Evolutionary conservation across 2,329 filamentous ascomycete genomes (phyloP).

Genomic region (Magnaporthiopsis incrustans): DNA sequence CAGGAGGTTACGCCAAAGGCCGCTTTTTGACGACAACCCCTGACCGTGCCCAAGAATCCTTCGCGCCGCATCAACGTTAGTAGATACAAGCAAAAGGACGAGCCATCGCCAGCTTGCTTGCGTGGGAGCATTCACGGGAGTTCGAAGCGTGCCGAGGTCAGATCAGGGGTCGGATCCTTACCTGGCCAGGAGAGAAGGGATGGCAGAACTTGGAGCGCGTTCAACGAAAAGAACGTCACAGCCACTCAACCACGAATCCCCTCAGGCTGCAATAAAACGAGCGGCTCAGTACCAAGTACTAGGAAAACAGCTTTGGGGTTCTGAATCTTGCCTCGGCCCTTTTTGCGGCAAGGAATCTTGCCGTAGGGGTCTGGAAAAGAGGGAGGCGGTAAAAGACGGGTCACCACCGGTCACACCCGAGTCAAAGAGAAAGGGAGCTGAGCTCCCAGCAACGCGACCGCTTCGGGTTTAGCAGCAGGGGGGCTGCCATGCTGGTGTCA

Average conservation of each 20-base stretch:
- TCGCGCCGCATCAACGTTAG: neutral
- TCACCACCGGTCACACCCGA: neutral
- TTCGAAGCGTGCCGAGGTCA: conserved; percentile 8
- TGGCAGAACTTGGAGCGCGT: neutral
- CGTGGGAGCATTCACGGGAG: neutral
- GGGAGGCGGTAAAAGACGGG: neutral
- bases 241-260: neutral
- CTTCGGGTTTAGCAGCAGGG: neutral
- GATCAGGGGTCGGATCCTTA: conserved; percentile 21
- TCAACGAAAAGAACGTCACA: neutral
- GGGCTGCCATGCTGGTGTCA: conserved; percentile 3
- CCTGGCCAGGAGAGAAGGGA: conserved; percentile 13
- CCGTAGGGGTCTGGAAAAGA: neutral
- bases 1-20: neutral
- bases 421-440: neutral
- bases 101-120: neutral
- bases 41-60: neutral
- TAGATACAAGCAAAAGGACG: neutral
- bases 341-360: neutral
- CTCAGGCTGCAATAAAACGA: neutral
- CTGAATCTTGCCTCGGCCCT: neutral
- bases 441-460: neutral
- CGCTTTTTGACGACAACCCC: neutral
- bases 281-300: conserved; percentile 3
- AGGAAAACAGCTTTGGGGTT: neutral